A percentile compares a stretch with the other conserved stretches of the same genome.
Evolutionary conservation across 1,284 basidiomycete genomes (phyloP).

Genomic region (Lentinus polychrous): DNA sequence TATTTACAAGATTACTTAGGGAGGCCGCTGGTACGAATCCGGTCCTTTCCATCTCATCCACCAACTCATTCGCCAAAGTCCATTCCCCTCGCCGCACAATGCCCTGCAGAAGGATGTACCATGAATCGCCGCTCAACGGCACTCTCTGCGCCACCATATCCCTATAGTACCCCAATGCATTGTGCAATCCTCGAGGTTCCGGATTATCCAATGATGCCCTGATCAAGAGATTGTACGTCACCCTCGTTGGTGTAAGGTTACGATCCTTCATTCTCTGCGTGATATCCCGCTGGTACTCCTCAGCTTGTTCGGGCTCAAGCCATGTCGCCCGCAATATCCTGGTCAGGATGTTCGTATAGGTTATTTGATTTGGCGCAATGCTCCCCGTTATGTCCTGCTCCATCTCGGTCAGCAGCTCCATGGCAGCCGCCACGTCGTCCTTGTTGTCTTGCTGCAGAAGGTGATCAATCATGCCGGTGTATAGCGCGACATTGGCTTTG

Average conservation of each 20-base stretch:
- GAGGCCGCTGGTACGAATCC: slow-evolving; percentile 31
- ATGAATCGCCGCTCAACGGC: slow-evolving; percentile 56
- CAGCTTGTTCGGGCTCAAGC: slow-evolving; percentile 34
- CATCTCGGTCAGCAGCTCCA: slow-evolving; percentile 67
- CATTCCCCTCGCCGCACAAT: slow-evolving; percentile 49
- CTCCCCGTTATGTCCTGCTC: slow-evolving; percentile 44
- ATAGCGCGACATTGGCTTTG: slow-evolving; percentile 64
- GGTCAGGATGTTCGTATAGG: slow-evolving; percentile 64
- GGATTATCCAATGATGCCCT: slow-evolving; percentile 50
- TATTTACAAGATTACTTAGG: slow-evolving; percentile 32
- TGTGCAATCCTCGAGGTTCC: slow-evolving; percentile 38
- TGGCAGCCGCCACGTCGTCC: slow-evolving; percentile 50
- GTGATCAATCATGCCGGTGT: slow-evolving; percentile 68
- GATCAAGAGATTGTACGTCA: slow-evolving; percentile 73
- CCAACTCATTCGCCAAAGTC: slow-evolving; percentile 51
- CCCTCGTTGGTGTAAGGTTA: slow-evolving; percentile 45
- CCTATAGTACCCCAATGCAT: slow-evolving; percentile 56
- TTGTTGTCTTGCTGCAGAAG: slow-evolving; percentile 52
- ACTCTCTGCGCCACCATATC: slow-evolving; percentile 53
- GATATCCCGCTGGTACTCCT: slow-evolving; percentile 44
- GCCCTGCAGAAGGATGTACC: slow-evolving; percentile 66
- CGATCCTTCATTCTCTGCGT: slow-evolving; percentile 52
- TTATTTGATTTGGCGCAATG: slow-evolving; percentile 59
- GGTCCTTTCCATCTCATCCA: slow-evolving; percentile 47
- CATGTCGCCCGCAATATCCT: slow-evolving; percentile 50